Percentiles rank a stretch among this genome's conserved stretches.
phyloP scores from a whole-genome alignment of 2,329 filamentous ascomycete species.

The Sarocladiaceae sp. region DNA sequence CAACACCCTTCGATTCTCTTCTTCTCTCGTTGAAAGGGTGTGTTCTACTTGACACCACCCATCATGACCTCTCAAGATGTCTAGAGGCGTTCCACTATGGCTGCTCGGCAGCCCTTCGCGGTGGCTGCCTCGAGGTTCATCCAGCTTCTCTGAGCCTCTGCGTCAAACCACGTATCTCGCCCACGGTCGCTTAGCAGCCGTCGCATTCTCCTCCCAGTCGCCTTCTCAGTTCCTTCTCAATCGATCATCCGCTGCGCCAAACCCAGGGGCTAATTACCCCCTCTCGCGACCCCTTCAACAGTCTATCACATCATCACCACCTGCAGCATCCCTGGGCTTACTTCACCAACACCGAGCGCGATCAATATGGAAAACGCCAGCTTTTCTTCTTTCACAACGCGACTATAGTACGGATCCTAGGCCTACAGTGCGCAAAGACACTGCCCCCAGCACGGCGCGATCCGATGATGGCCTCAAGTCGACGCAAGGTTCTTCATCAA shows the following conservation, averaged over 20 bases:
- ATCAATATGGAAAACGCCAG: neutral
- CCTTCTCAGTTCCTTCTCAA: neutral
- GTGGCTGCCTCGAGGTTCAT: slow-evolving; percentile 5
- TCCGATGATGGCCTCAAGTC: neutral
- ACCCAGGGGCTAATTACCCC: neutral
- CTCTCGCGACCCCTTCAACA: neutral
- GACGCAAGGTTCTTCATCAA: neutral
- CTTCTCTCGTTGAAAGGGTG: too few relatives aligned
- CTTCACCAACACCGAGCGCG: neutral
- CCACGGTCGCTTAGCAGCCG: neutral
- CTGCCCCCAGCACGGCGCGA: neutral
- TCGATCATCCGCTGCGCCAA: neutral
- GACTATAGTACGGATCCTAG: neutral
- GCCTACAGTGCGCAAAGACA: neutral
- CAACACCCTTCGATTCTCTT: too few relatives aligned
- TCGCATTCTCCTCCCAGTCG: neutral
- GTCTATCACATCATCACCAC: neutral
- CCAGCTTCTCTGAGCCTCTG: neutral
- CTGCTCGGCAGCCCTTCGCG: slow-evolving; percentile 27
- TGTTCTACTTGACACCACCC: too few relatives aligned
- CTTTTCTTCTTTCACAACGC: neutral
- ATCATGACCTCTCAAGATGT: slow-evolving; percentile 36
- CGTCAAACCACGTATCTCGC: neutral
- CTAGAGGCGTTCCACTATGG: slow-evolving; percentile 31
- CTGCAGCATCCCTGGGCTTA: neutral